Percentiles rank a stretch among this genome's conserved stretches.
Conservation (phyloP, 2,329 filamentous ascomycete species). For the Fusarium piperis region DNA sequence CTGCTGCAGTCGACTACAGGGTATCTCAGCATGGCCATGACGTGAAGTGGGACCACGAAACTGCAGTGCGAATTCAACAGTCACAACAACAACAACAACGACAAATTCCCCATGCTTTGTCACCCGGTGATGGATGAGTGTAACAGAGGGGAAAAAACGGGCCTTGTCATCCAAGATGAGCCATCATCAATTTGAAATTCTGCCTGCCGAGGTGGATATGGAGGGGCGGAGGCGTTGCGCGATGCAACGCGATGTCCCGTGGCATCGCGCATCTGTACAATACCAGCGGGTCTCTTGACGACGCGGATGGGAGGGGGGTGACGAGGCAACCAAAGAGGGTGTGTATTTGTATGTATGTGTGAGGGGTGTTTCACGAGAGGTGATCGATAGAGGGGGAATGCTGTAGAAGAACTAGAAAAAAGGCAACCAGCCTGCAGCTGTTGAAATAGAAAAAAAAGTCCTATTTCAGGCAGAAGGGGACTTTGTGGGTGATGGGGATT, state of each 20-base stretch:
- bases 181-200: constrained; percentile 4
- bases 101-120: constrained; percentile 9
- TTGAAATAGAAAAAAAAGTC: constrained; percentile 12
- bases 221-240: not conserved
- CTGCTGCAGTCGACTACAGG: not conserved
- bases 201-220: not conserved
- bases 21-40: constrained; percentile 11
- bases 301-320: constrained; percentile 18
- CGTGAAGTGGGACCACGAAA: constrained; percentile 19
- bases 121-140: not conserved
- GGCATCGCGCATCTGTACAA: constrained; percentile 23
- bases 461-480: constrained; percentile 35
- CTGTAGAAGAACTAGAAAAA: constrained; percentile 23
- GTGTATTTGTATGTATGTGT: not conserved
- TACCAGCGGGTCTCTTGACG: constrained; percentile 10
- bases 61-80: constrained; percentile 5
- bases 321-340: constrained; percentile 28
- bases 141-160: not conserved
- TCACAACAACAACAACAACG: not conserved
- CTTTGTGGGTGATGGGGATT: constrained; percentile 26
- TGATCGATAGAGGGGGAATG: constrained; percentile 15
- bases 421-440: not conserved
- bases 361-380: not conserved
- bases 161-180: constrained; percentile 18
- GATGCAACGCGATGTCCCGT: constrained; percentile 35